A percentile compares a stretch with the other conserved stretches of the same genome.
Conservation (phyloP, 495 filamentous ascomycete species). For the Talaromyces borbonicus region DNA sequence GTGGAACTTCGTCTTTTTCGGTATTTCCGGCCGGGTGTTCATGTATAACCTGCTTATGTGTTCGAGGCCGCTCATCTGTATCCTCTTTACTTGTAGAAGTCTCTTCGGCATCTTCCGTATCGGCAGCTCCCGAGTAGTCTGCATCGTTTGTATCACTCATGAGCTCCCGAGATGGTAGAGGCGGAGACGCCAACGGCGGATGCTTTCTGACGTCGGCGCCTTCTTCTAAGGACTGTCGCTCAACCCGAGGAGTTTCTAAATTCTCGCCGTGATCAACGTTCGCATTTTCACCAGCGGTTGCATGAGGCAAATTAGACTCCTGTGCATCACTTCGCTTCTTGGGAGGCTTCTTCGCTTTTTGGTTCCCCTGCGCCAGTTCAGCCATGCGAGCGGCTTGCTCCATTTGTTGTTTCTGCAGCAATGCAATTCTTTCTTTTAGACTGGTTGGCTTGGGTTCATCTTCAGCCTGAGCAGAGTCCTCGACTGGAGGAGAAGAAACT, state of each 20-base stretch:
- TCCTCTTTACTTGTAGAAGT: constrained; percentile 66
- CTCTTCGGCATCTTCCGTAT: constrained; percentile 75
- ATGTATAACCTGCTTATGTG: constrained; percentile 5
- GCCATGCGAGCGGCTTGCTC: constrained; percentile 76
- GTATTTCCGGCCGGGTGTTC: constrained; percentile 20
- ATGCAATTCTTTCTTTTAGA: constrained; percentile 86
- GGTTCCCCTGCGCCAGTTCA: constrained; percentile 71
- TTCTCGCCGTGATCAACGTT: constrained; percentile 37
- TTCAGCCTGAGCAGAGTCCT: constrained; percentile 46
- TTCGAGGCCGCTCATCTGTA: constrained; percentile 44
- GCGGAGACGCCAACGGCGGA: constrained; percentile 31
- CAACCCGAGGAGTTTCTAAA: constrained; percentile 43
- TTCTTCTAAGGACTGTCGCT: constrained; percentile 44
- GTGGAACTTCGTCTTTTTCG: constrained; percentile 29
- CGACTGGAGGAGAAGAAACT: constrained; percentile 44
- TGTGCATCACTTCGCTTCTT: constrained; percentile 66
- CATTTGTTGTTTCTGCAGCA: constrained; percentile 87
- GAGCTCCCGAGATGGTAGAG: constrained; percentile 38
- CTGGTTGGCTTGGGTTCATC: constrained; percentile 83
- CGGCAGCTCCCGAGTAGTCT: constrained; percentile 78
- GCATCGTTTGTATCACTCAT: constrained; percentile 81
- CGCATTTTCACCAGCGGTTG: constrained; percentile 21
- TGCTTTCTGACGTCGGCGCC: constrained; percentile 14
- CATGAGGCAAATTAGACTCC: constrained; percentile 22
- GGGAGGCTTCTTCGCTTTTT: constrained; percentile 71